Base-by-base conservation (phyloP, 1,139 yeast species). In the Trichomonascaceae sp. region DNA sequence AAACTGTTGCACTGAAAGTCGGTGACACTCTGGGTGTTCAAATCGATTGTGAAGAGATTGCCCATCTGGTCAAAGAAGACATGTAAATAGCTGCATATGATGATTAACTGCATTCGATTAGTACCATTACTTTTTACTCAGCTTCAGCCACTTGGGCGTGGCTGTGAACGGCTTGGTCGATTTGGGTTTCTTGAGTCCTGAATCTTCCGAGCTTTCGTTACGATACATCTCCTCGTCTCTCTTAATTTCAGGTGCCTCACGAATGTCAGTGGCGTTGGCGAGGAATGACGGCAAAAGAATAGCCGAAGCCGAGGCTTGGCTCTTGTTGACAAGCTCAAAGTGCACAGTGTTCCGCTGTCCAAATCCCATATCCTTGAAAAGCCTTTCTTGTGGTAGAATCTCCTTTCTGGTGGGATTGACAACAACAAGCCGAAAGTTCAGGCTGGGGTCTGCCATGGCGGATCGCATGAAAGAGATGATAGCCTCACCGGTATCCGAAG, bases 351-450 rank as follows among this genome's bases (percentile, higher is more conserved):
- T 52, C 15, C 59, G 43, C 6, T 49, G 27, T 11, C 54, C 51
- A 34, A 54, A 52, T 17, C 43, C 43, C 29, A 44, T 42, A 26
- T 50, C 57, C 3, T 30, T 18, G 9, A 44, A 45, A 5, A 54
- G 42, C 4, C 25, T 23, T 18, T 39, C 33, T 1, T 35, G 28
- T 3, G 40, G 39, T 30, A 47, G 46, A 15, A 51, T 42, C 5
- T 42, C 42, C 13, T 36, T 28, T 17, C 50, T 43, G 1, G 59
- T 59, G 2, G 56, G 57, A 8, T 48, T 51, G n/a, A n/a, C n/a
- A 17, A 44, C 35, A 34, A 53, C 52, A 17, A 56, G 41, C 16
- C 40, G 32, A 34, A 56, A 57, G 11, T 17, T 9, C 4, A 26
- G 31, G 13, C n/a, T 8, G 5, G 29, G 27, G n/a, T 13, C 43